Percentiles rank a stretch among this genome's conserved stretches.
Conservation (phyloP, 2,329 filamentous ascomycete species). For the Colletotrichum tropicicola region DNA sequence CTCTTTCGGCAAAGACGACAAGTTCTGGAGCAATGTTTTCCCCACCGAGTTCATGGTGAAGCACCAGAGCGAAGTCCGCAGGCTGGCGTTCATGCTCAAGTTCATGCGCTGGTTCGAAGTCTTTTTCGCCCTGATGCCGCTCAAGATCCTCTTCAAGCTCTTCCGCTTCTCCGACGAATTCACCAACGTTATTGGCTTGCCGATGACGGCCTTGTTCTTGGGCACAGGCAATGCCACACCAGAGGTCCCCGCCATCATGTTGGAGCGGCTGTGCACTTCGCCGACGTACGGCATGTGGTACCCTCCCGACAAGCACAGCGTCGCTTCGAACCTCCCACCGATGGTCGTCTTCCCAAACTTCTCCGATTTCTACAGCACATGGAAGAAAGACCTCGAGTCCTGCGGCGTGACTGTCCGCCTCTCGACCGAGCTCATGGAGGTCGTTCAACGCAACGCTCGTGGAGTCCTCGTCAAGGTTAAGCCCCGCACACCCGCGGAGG, state of each 20-base stretch:
- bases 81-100: conserved; percentile 61
- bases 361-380: conserved; percentile 65
- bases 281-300: conserved; percentile 64
- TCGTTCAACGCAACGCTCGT: conserved; percentile 57
- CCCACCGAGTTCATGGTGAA: conserved; percentile 62
- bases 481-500: conserved; percentile 44
- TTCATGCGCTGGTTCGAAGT: conserved; percentile 64
- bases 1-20: conserved; percentile 65
- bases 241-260: conserved; percentile 71
- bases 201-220: conserved; percentile 61
- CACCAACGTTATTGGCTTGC: conserved; percentile 71
- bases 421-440: conserved; percentile 61
- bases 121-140: conserved; percentile 64
- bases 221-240: conserved; percentile 77
- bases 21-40: conserved; percentile 71
- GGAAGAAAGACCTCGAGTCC: conserved; percentile 60
- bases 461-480: conserved; percentile 60
- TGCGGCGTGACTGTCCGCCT: conserved; percentile 64
- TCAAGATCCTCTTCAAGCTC: conserved; percentile 69
- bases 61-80: conserved; percentile 61
- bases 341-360: conserved; percentile 72
- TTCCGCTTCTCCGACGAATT: conserved; percentile 75
- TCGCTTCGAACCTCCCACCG: conserved; percentile 63
- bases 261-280: conserved; percentile 64
- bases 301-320: conserved; percentile 52